Conservation (phyloP, 2,329 filamentous ascomycete genomes). For the Cytospora leucostoma region DNA sequence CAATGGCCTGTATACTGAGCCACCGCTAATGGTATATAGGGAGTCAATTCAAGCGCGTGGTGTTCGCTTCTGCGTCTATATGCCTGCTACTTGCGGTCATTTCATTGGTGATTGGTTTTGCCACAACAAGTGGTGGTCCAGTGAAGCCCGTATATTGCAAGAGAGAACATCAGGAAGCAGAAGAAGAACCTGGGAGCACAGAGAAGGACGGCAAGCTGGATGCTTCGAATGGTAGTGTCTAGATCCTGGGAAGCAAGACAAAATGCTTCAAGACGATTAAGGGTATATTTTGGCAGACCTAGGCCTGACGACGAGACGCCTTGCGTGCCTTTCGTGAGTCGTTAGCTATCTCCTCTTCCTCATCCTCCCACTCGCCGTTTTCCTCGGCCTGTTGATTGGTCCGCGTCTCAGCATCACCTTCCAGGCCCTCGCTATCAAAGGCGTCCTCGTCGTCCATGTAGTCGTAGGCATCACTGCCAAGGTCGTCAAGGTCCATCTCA, state of each 20-base stretch:
- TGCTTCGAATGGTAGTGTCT: not conserved
- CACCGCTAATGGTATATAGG: slow-evolving; percentile 7
- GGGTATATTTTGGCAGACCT: slow-evolving; percentile 14
- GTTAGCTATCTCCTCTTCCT: slow-evolving; percentile 43
- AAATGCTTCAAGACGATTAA: not conserved
- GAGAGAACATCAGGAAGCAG: not conserved
- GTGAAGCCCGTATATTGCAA: not conserved
- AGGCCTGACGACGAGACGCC: not conserved
- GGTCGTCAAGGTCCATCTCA: slow-evolving; percentile 40
- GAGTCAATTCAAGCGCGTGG: slow-evolving; percentile 19
- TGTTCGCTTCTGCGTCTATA: slow-evolving; percentile 21
- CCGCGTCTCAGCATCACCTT: slow-evolving; percentile 51
- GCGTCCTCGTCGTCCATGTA: slow-evolving; percentile 48
- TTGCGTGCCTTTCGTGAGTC: not conserved
- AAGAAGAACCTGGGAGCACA: not conserved
- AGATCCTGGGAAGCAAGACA: not conserved
- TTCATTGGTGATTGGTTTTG: slow-evolving; percentile 9
- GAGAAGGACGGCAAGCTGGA: not conserved
- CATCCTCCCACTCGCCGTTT: slow-evolving; percentile 55
- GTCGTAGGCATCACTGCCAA: slow-evolving; percentile 41
- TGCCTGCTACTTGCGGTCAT: slow-evolving; percentile 19
- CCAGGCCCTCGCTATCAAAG: slow-evolving; percentile 54
- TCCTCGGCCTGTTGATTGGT: slow-evolving; percentile 52
- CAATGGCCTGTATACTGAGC: not conserved
- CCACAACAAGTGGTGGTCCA: not conserved